Conservation (phyloP, 768 basidiomycete species). For the Phanerochaete carnosa region DNA sequence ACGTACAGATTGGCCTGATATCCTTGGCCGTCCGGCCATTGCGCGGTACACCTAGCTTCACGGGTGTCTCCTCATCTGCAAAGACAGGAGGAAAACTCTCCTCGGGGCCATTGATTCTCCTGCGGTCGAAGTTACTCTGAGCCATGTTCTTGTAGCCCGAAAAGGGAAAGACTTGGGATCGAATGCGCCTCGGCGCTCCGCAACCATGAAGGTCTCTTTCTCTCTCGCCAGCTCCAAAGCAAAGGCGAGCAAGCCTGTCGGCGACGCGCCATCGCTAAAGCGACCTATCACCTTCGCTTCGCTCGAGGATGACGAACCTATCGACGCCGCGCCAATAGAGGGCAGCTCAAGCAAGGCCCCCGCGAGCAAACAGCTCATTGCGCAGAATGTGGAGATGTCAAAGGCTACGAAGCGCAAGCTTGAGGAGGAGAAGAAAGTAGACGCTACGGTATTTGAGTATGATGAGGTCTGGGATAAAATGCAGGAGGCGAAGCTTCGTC, state of each 20-base stretch:
- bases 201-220: conserved; percentile 85
- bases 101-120: conserved; percentile 90
- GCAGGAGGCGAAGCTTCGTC: conserved; percentile 77
- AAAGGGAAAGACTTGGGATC: conserved; percentile 5
- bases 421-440: conserved; percentile 75
- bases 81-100: conserved; percentile 69
- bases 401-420: conserved; percentile 69
- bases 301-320: conserved; percentile 58
- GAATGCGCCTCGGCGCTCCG: conserved; percentile 7
- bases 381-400: conserved; percentile 58
- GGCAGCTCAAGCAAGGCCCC: conserved; percentile 35
- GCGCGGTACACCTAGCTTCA: conserved; percentile 38
- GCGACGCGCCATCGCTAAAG: conserved; percentile 45
- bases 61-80: conserved; percentile 31
- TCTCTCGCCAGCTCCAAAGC: conserved; percentile 51
- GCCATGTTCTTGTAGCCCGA: conserved; percentile 15
- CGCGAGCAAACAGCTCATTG: conserved; percentile 52
- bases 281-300: conserved; percentile 62
- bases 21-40: conserved; percentile 54
- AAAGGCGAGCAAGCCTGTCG: conserved; percentile 50
- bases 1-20: conserved; percentile 84
- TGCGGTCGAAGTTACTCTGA: conserved; percentile 70
- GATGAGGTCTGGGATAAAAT: conserved; percentile 97
- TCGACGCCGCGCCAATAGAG: conserved; percentile 45
- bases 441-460: conserved; percentile 86